Evolutionary conservation across 768 basidiomycete species (phyloP).

Genomic region (Coprinopsis strossmayeri): DNA sequence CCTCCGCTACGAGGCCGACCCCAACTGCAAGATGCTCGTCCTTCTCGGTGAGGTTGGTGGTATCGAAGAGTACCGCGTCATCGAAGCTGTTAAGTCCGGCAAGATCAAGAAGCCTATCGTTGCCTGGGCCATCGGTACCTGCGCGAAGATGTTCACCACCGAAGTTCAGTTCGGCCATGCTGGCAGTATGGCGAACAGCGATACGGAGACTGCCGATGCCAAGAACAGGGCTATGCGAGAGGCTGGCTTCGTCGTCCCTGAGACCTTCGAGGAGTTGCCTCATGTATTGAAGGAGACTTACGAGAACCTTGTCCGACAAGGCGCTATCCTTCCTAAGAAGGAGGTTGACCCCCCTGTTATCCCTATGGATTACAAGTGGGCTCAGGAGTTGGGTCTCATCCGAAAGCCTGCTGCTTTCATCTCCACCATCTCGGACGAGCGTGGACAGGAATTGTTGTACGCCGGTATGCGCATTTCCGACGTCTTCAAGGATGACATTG

Average conservation of each 20-base stretch:
- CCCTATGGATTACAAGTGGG: slow-evolving; percentile 99
- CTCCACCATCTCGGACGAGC: slow-evolving; percentile 98
- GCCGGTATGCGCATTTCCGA: slow-evolving; percentile 99
- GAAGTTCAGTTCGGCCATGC: slow-evolving; percentile 99
- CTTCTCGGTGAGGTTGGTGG: slow-evolving; percentile 98
- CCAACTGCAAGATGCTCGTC: slow-evolving; percentile 98
- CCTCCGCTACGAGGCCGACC: slow-evolving; percentile 94
- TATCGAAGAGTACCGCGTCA: slow-evolving; percentile 98
- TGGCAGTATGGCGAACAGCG: slow-evolving; percentile 96
- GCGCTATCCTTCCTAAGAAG: slow-evolving; percentile 58
- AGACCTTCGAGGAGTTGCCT: slow-evolving; percentile 96
- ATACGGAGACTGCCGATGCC: slow-evolving; percentile 94
- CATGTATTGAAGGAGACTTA: slow-evolving; percentile 80
- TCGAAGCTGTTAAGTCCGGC: slow-evolving; percentile 92
- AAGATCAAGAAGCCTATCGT: slow-evolving; percentile 97
- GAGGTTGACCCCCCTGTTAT: slow-evolving; percentile 93
- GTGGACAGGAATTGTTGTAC: slow-evolving; percentile 96
- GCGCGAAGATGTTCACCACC: slow-evolving; percentile 99
- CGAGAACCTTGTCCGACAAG: slow-evolving; percentile 65
- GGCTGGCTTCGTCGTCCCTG: slow-evolving; percentile 94
- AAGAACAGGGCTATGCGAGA: slow-evolving; percentile 95
- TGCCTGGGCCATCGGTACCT: slow-evolving; percentile 99
- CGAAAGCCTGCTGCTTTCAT: slow-evolving; percentile 98
- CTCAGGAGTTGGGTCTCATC: slow-evolving; percentile 95
- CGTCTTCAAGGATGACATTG: slow-evolving; percentile 97